These are phyloP conservation scores for Imleria badia DNA, from an alignment of 768 basidiomycete genomes.

Conservation along the genomic window DNA sequence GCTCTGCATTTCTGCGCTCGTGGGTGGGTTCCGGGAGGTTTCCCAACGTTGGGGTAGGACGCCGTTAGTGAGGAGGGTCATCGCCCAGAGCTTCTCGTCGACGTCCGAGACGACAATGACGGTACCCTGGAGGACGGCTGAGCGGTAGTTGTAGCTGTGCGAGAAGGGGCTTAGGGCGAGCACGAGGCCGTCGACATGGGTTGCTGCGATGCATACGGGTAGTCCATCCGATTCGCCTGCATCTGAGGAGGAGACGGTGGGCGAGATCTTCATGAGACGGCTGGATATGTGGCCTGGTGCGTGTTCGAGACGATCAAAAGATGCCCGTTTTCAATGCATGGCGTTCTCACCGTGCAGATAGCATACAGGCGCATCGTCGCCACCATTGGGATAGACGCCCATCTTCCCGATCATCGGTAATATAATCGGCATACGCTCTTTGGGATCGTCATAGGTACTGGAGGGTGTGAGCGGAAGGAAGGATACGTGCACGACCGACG, in stretches of 20 bases:
- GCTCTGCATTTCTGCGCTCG: constrained; percentile 22
- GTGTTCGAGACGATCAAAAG: background rate
- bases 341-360: constrained; percentile 24
- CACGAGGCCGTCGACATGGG: constrained; percentile 25
- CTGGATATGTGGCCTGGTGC: constrained; percentile 21
- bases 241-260: background rate
- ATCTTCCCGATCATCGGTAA: constrained; percentile 29
- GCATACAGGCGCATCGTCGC: constrained; percentile 11
- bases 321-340: too few species aligned
- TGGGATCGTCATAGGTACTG: constrained; percentile 8
- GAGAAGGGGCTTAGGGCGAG: constrained; percentile 24
- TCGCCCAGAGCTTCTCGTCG: constrained; percentile 27
- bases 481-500: constrained; percentile 24
- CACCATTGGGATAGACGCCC: constrained; percentile 12
- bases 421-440: constrained; percentile 18
- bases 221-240: constrained; percentile 5
- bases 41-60: constrained; percentile 27
- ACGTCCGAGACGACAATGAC: constrained; percentile 14
- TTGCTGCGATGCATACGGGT: constrained; percentile 24
- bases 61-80: constrained; percentile 21
- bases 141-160: constrained; percentile 29
- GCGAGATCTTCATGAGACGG: constrained; percentile 27
- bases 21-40: constrained; percentile 19
- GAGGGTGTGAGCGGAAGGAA: constrained; percentile 21
- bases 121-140: constrained; percentile 21